phyloP scores from a whole-genome alignment of 2,329 filamentous ascomycete genomes.

The Escovopsis weberi region DNA sequence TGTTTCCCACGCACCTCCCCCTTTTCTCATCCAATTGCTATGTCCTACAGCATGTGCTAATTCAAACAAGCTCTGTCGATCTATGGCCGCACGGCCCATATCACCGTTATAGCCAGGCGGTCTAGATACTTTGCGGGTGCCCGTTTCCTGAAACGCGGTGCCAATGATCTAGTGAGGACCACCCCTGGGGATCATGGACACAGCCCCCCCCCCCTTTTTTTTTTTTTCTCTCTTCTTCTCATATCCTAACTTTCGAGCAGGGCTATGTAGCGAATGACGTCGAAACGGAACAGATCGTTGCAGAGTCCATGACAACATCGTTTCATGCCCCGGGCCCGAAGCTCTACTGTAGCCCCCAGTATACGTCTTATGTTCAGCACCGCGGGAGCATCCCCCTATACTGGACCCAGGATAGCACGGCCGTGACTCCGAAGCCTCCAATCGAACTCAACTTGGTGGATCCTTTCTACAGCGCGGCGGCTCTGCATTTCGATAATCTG shows the following conservation, averaged over 20 bases:
- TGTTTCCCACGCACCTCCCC: conserved; percentile 5
- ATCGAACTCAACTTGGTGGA: conserved; percentile 94
- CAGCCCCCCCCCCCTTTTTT: neutral
- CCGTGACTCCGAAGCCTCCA: conserved; percentile 89
- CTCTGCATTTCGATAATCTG: conserved; percentile 86
- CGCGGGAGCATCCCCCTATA: conserved; percentile 91
- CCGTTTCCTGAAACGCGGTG: conserved; percentile 82
- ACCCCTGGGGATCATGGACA: neutral
- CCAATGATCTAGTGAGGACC: conserved; percentile 57
- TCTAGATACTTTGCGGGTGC: conserved; percentile 92
- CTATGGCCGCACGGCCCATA: conserved; percentile 78
- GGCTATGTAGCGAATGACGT: conserved; percentile 98
- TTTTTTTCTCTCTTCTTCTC: neutral
- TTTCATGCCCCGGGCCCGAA: conserved; percentile 83
- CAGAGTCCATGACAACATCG: conserved; percentile 84
- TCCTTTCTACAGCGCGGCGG: conserved; percentile 87
- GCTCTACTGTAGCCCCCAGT: conserved; percentile 77
- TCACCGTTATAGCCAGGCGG: conserved; percentile 83
- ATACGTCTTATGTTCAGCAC: conserved; percentile 94
- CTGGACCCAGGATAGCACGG: conserved; percentile 93
- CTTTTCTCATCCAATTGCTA: neutral
- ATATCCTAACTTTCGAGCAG: conserved; percentile 11
- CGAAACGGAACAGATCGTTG: conserved; percentile 96
- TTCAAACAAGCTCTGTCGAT: conserved; percentile 48
- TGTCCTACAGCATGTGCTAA: too few species aligned